Conservation (phyloP, 768 basidiomycete genomes). For the Hygrocybe punicea region DNA sequence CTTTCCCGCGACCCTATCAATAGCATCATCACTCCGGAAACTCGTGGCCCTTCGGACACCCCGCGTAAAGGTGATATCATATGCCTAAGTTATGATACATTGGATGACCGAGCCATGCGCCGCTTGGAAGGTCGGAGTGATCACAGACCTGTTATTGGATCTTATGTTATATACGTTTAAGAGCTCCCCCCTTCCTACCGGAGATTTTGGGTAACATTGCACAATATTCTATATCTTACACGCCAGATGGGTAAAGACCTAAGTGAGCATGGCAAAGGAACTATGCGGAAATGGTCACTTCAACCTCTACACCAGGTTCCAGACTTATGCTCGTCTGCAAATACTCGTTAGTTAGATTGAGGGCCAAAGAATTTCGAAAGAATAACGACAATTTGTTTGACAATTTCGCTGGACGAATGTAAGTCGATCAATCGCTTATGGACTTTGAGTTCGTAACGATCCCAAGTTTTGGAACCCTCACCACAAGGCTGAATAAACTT, state of each 20-base stretch:
- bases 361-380: neutral
- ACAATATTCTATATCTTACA: too few species aligned
- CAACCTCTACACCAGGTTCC: slow-evolving; percentile 99
- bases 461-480: slow-evolving; percentile 99
- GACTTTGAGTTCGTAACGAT: slow-evolving; percentile 97
- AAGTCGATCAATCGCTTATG: slow-evolving; percentile 99
- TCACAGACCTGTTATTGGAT: slow-evolving; percentile 81
- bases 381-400: slow-evolving; percentile 94
- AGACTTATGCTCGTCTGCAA: slow-evolving; percentile 92
- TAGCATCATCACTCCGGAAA: slow-evolving; percentile 12
- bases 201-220: neutral
- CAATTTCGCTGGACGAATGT: slow-evolving; percentile 96
- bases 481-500: slow-evolving; percentile 78
- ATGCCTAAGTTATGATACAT: slow-evolving; percentile 67
- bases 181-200: too few species aligned
- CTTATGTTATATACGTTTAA: slow-evolving; percentile 65
- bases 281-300: slow-evolving; percentile 89
- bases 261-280: too few species aligned
- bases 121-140: slow-evolving; percentile 76
- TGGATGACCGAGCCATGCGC: slow-evolving; percentile 74
- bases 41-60: slow-evolving; percentile 9
- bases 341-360: slow-evolving; percentile 1
- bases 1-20: slow-evolving; percentile 28
- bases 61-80: slow-evolving; percentile 65
- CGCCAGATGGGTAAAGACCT: too few species aligned